Evolutionary conservation across 257 asterid genomes (phyloP), one percentile per base, ranked within the genome.

Genomic region (Jaltomata sinuosa): DNA sequence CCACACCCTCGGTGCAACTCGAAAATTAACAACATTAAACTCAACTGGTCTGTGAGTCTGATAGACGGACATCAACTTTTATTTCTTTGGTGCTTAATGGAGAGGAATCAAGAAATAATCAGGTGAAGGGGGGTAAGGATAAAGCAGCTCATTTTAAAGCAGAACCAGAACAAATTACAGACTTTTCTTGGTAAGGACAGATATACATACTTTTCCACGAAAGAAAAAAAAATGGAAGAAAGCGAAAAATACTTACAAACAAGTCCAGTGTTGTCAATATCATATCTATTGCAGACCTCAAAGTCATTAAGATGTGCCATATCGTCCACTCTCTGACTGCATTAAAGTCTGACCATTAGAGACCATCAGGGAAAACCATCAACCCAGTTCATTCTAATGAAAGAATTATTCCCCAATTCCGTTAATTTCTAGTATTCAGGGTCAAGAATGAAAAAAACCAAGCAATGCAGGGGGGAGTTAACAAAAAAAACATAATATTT

Each of bases 301-400:
- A 92, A 95, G 86, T 95, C 98, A 83, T 84, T 85, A 81, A 93
- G 94, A 89, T 91, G 95, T 80, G 89, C 87, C 83, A 84, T 85
- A 89, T 90, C 93, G 85, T 91, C 94, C 93, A 91, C 90, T 91
- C 98, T 94, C 82, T 93, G 96, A 78, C 98, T 95, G 97, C 97
- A 89, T 77, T 49, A 79, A 82, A 83, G 83, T 61, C 83, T 84
- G 88, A 49, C 72, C 54, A 53, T 84, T 67, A 83, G 81, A 38
- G 64, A 78, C 36, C 42, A 86, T 54, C 54, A 69, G 40, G 25
- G 29, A 67, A 27, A 31, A 52, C 29, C 76, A 34, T 45, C 27
- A 64, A 83, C 42, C 42, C 27, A 34, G 67, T 25, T 69, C 14
- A 10, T 21, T 69, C 5, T 36, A 22, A 21, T 15, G 9, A 38